Evolutionary conservation across 1,284 basidiomycete species (phyloP), one percentile per base, ranked within the genome.

Genomic region (Melampsora larici-populina): DNA sequence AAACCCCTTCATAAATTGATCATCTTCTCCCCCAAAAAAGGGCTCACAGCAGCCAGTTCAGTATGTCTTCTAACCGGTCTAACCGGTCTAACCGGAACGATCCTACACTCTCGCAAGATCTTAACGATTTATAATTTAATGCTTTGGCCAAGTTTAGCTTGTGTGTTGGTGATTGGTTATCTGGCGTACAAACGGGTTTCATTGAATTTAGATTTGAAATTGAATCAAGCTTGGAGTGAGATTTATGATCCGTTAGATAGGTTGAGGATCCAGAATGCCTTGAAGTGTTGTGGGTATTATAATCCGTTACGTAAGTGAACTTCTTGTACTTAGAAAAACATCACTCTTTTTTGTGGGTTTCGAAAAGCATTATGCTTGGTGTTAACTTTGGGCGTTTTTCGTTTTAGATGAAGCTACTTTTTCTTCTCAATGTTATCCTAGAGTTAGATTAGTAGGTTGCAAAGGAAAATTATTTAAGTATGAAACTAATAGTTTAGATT

Each of bases 151-250:
- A 29, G 55, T n/a, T 29, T 24, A 8, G 55, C 55, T 5, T 5
- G 11, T 15, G 21, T 58, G 8, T 29, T 58, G 55, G 55, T 24
- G 11, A 58, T 58, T n/a, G 83, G 82, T 6, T 85, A 85, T 78
- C 79, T 81, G 18, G 78, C 81, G 21, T 84, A 84, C 74, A 84
- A 84, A 72, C 78, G 83, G n/a, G 81, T 80, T 2, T 66, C 79
- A 17, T 70, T 83, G 18, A 81, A 83, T 58, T 80, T 85, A 18
- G 83, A 83, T 51, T 64, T 83, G 24, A 84, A 84, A 65, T 71
- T 85, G 43, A 84, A 84, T 69, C 82, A 83, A 78, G 79, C 81
- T 24, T 85, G 84, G 84, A 82, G 81, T 73, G 82, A 83, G 62
- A 81, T 81, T 46, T 79, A 84, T 33, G 75, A 81, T 60, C 31